Percentiles rank a stretch among this genome's conserved stretches.
Conservation (phyloP, 2,329 filamentous ascomycete species). For the Aspergillus flavus region DNA sequence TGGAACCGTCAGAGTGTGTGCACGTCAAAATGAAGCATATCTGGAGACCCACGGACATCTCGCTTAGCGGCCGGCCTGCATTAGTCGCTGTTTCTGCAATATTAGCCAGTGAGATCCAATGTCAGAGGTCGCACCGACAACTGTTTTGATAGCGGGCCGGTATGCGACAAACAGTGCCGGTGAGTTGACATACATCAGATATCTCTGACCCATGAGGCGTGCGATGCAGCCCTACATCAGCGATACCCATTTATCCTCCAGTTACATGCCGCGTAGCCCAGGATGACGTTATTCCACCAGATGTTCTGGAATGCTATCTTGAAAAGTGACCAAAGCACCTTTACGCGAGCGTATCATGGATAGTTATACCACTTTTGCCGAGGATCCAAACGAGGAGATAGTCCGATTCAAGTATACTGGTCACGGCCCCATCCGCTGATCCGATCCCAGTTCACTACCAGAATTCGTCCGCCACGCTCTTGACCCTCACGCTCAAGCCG, state of each 20-base stretch:
- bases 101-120: neutral
- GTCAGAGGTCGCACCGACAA: neutral
- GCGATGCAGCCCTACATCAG: neutral
- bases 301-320: neutral
- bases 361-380: neutral
- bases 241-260: neutral
- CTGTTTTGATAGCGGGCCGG: neutral
- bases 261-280: neutral
- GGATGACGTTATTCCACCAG: neutral
- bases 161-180: neutral
- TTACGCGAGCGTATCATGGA: neutral
- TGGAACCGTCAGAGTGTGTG: neutral
- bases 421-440: slow-evolving; percentile 15
- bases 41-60: neutral
- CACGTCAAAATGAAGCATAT: neutral
- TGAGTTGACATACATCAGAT: neutral
- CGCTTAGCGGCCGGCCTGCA: neutral
- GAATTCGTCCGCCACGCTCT: slow-evolving; percentile 10
- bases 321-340: neutral
- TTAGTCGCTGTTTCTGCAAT: neutral
- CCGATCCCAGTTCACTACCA: slow-evolving; percentile 14
- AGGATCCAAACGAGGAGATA: neutral
- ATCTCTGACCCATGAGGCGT: neutral
- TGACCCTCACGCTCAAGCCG: slow-evolving; percentile 13
- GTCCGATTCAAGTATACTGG: neutral